phyloP scores from a whole-genome alignment of 192 early-diverging fungal species.

The Entomortierella beljakovae region DNA sequence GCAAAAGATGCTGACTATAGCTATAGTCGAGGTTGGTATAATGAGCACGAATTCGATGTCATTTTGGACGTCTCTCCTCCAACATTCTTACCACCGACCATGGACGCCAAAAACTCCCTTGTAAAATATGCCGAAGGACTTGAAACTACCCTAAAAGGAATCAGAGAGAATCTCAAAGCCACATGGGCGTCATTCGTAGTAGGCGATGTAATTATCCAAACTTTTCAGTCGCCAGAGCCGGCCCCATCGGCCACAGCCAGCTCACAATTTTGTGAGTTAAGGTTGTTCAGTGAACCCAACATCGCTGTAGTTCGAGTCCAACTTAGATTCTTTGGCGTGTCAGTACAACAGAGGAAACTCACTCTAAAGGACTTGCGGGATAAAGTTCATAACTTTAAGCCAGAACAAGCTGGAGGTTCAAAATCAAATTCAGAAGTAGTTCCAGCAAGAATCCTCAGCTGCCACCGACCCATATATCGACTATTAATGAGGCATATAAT shows the following conservation, averaged over 20 bases:
- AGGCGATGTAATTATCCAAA: slow-evolving; percentile 43
- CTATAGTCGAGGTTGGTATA: slow-evolving; percentile 62
- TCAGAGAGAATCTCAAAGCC: slow-evolving; percentile 21
- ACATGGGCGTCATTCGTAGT: slow-evolving; percentile 48
- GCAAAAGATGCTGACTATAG: slow-evolving; percentile 43
- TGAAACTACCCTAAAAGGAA: slow-evolving; percentile 14
- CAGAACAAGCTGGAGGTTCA: not conserved
- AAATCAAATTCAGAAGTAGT: slow-evolving; percentile 20
- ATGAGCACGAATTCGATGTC: slow-evolving; percentile 57
- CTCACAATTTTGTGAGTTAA: slow-evolving; percentile 50
- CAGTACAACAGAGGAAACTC: slow-evolving; percentile 4
- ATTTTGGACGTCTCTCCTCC: slow-evolving; percentile 42
- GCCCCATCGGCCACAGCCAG: slow-evolving; percentile 17
- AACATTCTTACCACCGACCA: slow-evolving; percentile 33
- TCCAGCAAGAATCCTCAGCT: slow-evolving; percentile 20
- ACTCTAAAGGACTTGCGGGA: slow-evolving; percentile 16
- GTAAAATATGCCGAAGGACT: slow-evolving; percentile 36
- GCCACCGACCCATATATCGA: slow-evolving; percentile 54
- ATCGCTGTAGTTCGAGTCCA: slow-evolving; percentile 33
- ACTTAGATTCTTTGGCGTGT: slow-evolving; percentile 37
- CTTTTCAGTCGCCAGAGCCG: slow-evolving; percentile 27
- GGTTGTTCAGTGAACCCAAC: slow-evolving; percentile 38
- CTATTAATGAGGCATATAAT: slow-evolving; percentile 61
- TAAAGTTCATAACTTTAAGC: slow-evolving; percentile 16
- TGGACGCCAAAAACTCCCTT: slow-evolving; percentile 47